Conservation (phyloP, 1,284 basidiomycete genomes). For the Puccinia polysora region DNA sequence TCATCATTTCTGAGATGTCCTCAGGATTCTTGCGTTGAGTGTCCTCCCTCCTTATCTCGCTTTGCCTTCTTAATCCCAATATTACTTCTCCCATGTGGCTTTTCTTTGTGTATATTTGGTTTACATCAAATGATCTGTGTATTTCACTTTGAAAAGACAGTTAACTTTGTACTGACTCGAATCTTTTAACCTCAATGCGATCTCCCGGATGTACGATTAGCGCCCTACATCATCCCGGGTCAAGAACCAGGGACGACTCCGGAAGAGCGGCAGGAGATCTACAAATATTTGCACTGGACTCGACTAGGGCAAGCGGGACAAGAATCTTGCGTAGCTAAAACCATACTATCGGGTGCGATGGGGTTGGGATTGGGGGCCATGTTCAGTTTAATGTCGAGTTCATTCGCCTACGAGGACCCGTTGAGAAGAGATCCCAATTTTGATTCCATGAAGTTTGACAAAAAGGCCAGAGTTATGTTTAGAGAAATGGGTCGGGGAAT, state of each 20-base stretch:
- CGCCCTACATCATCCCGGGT: conserved; percentile 49
- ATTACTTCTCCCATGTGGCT: no score
- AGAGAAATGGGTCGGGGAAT: conserved; percentile 91
- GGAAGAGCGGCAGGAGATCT: conserved; percentile 47
- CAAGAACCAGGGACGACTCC: conserved; percentile 48
- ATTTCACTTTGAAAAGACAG: no score
- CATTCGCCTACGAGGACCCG: conserved; percentile 93
- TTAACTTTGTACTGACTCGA: no score
- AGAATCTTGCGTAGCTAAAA: conserved; percentile 48
- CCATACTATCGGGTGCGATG: conserved; percentile 47
- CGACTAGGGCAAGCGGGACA: conserved; percentile 48
- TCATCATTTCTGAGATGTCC: no score
- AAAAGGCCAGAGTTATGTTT: conserved; percentile 80
- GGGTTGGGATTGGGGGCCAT: conserved; percentile 86
- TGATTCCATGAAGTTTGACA: conserved; percentile 58
- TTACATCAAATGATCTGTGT: no score
- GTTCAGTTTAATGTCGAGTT: conserved; percentile 91
- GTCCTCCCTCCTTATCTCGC: no score
- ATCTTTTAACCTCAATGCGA: no score
- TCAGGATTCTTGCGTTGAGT: no score
- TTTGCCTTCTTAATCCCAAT: no score
- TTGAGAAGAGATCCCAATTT: conserved; percentile 56
- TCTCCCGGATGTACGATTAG: conserved; percentile 8
- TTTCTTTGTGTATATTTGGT: no score
- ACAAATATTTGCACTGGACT: conserved; percentile 48